Evolutionary conservation across 176 grass and related monocot species (phyloP).

Genomic region (Phyllostachys edulis): DNA sequence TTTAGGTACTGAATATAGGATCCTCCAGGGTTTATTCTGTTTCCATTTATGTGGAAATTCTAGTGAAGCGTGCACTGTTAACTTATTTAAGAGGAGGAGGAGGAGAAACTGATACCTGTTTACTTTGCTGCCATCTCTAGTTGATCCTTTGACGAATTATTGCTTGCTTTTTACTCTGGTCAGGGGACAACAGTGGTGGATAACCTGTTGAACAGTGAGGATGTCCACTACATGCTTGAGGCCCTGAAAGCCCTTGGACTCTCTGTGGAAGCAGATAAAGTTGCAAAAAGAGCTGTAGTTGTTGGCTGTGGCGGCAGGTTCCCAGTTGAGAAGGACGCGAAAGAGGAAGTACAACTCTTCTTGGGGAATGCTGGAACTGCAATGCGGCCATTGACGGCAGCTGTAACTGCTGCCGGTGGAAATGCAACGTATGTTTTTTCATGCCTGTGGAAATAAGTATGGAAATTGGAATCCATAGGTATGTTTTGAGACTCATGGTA

Average conservation of each 20-base stretch:
- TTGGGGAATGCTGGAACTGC: constrained; percentile 97
- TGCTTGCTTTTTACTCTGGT: neutral
- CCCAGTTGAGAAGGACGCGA: constrained; percentile 49
- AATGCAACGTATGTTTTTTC: constrained; percentile 65
- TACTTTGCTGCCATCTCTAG: neutral
- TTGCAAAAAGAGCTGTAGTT: constrained; percentile 74
- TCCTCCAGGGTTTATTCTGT: neutral
- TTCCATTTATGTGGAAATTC: neutral
- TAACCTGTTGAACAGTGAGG: constrained; percentile 94
- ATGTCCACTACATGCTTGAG: constrained; percentile 96
- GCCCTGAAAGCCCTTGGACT: constrained; percentile 87
- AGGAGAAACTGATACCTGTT: neutral
- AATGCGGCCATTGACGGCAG: constrained; percentile 91
- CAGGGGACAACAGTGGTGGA: constrained; percentile 93
- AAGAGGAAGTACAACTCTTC: constrained; percentile 86
- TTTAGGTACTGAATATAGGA: neutral
- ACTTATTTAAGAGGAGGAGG: neutral
- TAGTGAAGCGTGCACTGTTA: neutral
- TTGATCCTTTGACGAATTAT: neutral
- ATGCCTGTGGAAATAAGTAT: neutral
- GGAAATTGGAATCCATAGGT: neutral
- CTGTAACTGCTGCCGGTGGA: constrained; percentile 91
- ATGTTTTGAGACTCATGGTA: neutral
- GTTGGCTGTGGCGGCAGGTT: constrained; percentile 77
- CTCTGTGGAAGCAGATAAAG: constrained; percentile 75